A percentile compares a stretch with the other conserved stretches of the same genome.
Evolutionary conservation across 2,329 filamentous ascomycete species (phyloP).

Genomic region (Clonostachys solani): DNA sequence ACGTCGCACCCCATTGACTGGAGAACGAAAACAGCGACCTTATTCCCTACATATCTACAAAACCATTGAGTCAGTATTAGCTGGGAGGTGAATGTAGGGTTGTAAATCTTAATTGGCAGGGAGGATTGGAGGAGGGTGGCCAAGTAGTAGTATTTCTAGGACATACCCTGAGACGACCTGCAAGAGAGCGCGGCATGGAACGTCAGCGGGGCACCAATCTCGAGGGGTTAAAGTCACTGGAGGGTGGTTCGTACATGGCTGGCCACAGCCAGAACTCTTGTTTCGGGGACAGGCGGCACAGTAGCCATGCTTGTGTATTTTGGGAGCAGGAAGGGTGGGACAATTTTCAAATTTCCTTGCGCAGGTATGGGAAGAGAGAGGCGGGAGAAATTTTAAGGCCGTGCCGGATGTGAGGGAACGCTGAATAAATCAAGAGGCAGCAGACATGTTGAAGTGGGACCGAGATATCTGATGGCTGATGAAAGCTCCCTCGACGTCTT

Average conservation of each 20-base stretch:
- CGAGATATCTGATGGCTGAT: too few relatives aligned
- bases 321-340: neutral
- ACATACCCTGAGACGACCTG: conserved; percentile 40
- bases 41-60: conserved; percentile 89
- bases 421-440: too few relatives aligned
- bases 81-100: conserved; percentile 3
- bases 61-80: neutral
- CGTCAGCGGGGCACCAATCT: neutral
- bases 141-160: neutral
- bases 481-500: too few relatives aligned
- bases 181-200: conserved; percentile 26
- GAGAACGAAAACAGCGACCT: conserved; percentile 92
- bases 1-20: conserved; percentile 93
- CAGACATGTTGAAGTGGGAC: too few relatives aligned
- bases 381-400: too few relatives aligned
- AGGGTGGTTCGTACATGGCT: conserved; percentile 73
- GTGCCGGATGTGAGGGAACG: too few relatives aligned
- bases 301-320: conserved; percentile 1
- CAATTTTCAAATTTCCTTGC: too few relatives aligned
- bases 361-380: too few relatives aligned
- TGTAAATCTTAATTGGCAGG: neutral
- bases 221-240: neutral
- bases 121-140: neutral
- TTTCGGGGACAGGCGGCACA: conserved; percentile 40
- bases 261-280: conserved; percentile 77